phyloP scores from a whole-genome alignment of 208 protist genomes.

The Phytomonas sp. region DNA sequence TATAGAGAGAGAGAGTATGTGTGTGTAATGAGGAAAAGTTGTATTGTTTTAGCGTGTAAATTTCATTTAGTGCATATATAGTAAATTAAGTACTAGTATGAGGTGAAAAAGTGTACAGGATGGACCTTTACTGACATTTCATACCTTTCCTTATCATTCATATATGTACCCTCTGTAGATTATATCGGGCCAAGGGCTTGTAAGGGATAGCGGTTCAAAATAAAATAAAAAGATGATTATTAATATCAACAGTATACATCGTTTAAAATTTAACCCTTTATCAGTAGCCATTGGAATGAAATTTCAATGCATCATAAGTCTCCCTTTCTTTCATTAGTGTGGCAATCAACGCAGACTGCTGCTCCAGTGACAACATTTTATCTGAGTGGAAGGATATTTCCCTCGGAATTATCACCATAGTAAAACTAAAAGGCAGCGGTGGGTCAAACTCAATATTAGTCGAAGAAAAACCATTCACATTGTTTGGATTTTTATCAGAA shows the following conservation, averaged over 20 bases:
- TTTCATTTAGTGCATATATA: background rate
- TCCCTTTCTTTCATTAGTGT: background rate
- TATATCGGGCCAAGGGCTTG: background rate
- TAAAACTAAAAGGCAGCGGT: conserved; percentile 7
- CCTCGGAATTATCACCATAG: conserved; percentile 5
- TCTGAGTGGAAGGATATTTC: background rate
- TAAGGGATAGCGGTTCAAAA: no score
- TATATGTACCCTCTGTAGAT: background rate
- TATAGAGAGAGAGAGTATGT: background rate
- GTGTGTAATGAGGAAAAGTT: background rate
- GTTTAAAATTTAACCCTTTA: background rate
- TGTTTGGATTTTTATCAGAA: background rate
- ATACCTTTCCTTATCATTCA: background rate
- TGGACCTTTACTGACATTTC: background rate
- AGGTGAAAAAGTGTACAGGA: background rate
- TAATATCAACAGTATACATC: background rate
- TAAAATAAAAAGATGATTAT: background rate
- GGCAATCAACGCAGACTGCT: background rate
- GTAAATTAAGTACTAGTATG: background rate
- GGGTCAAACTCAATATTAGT: background rate
- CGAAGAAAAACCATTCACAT: background rate
- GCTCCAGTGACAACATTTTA: conserved; percentile 4
- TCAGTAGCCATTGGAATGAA: background rate
- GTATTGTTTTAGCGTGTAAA: background rate
- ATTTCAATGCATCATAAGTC: background rate